Evolutionary conservation across 2,329 filamentous ascomycete genomes (phyloP), one percentile per base, ranked within the genome.

Genomic region (Parasarocladium wereldwijsianum): DNA sequence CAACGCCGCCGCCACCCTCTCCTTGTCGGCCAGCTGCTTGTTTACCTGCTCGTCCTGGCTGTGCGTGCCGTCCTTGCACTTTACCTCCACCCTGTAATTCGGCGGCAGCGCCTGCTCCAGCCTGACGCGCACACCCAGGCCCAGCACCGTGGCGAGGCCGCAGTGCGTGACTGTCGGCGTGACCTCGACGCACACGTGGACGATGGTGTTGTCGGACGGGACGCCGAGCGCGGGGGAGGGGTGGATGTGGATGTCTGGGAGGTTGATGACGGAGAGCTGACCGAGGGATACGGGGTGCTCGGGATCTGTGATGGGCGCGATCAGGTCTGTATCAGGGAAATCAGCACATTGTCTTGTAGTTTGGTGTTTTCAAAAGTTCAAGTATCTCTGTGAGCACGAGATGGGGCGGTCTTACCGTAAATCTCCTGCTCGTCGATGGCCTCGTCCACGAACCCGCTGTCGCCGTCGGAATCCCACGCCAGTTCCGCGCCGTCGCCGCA

Each of bases 151-250:
- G 18, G 90, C 90, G 23, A 98, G 70, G 29, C 83, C 93, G 61
- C 90, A 98, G 55, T 96, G 90, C 11, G 87, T 92, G 47, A 96
- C 90, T 16, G 90, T 98, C 8, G 90, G 90, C 8, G 90, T 98
- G 41, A 98, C 78, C 45, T 93, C 72, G 24, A 98, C 84, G 3
- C 77, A 68, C 20, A 96, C 84, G 22, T 63, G 76, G 57, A 62
- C 85, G 59, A 68, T 69, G 47, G 47, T 73, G 57, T 62, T 57
- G 11, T 60, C 54, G 32, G 60, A 57, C 17, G 57, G 66, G 14
- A 49, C 42, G 7, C 50, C 49, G 20, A 46, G 36, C 1, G 45
- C 33, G 5, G 52, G 54, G n/a, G 53, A 46, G 7, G 57, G 55
- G 8, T 56, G 61, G 41, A 98, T 83, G 44, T 72, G 66, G 43